These are phyloP conservation scores for Ceratobasidium sp. DNA, from an alignment of 1,284 basidiomycete species.

Conservation along the genomic window DNA sequence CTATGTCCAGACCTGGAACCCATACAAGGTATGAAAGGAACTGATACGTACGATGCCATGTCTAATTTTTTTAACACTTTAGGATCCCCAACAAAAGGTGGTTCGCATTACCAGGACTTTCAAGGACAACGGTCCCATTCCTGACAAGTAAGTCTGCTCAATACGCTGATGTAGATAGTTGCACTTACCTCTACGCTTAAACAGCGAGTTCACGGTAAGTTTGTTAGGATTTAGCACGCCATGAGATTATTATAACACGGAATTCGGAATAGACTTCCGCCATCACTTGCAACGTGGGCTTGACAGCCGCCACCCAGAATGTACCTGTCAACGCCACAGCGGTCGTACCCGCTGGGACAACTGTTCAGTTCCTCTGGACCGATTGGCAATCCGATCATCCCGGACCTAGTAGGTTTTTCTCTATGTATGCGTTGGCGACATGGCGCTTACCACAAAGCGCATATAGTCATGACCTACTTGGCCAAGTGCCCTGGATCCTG, in stretches of 20 bases:
- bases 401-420: constrained; percentile 17
- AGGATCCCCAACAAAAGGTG: constrained; percentile 34
- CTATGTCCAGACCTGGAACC: constrained; percentile 29
- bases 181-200: too few species aligned
- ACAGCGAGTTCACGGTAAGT: background rate
- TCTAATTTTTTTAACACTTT: background rate
- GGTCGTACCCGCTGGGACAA: constrained; percentile 11
- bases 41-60: background rate
- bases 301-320: constrained; percentile 6
- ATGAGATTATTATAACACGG: background rate
- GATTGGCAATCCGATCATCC: constrained; percentile 38
- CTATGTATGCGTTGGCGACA: too few species aligned
- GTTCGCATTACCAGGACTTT: constrained; percentile 26
- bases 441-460: background rate
- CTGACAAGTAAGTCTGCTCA: constrained; percentile 3
- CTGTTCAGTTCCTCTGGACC: constrained; percentile 27
- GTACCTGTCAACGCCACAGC: constrained; percentile 24
- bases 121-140: constrained; percentile 35
- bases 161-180: background rate
- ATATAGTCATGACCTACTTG: constrained; percentile 32
- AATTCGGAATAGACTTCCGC: constrained; percentile 1
- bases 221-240: background rate
- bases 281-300: constrained; percentile 30
- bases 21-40: constrained; percentile 15
- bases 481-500: constrained; percentile 32